Evolutionary conservation across 768 basidiomycete genomes (phyloP).

Genomic region (Boletus huronensis): DNA sequence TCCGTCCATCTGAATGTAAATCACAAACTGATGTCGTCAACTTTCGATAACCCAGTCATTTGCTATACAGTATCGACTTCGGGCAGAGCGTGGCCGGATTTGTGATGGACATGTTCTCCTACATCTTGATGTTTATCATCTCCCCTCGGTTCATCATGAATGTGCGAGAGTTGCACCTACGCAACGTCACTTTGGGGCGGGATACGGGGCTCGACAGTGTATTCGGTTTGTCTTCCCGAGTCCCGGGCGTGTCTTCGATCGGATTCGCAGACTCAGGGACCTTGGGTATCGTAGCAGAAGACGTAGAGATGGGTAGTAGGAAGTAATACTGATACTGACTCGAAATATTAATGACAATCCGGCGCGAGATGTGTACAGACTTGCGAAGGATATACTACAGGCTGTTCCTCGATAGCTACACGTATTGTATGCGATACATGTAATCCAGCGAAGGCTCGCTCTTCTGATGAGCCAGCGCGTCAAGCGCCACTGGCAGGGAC

Average conservation of each 20-base stretch:
- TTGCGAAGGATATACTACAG: too few relatives aligned
- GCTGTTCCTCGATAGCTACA: not conserved
- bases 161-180: slow-evolving; percentile 9
- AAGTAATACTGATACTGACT: too few relatives aligned
- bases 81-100: not conserved
- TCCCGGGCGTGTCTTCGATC: not conserved
- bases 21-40: not conserved
- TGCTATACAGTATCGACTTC: slow-evolving; percentile 15
- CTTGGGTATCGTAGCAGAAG: not conserved
- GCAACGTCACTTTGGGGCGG: not conserved
- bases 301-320: slow-evolving; percentile 6
- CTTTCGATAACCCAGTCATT: slow-evolving; percentile 1
- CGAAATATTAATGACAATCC: too few relatives aligned
- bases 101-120: not conserved
- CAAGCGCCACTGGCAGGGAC: too few relatives aligned
- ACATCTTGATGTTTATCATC: slow-evolving; percentile 7
- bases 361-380: not conserved
- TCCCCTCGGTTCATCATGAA: slow-evolving; percentile 20
- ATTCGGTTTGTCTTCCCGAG: slow-evolving; percentile 8
- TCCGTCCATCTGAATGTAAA: not conserved
- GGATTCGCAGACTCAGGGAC: not conserved
- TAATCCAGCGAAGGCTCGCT: too few relatives aligned
- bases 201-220: slow-evolving; percentile 7
- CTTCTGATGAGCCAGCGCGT: not conserved
- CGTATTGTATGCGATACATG: too few relatives aligned